Base-by-base conservation (phyloP, 1,284 basidiomycete genomes). In the Anthracocystis panici-leucophaei region DNA sequence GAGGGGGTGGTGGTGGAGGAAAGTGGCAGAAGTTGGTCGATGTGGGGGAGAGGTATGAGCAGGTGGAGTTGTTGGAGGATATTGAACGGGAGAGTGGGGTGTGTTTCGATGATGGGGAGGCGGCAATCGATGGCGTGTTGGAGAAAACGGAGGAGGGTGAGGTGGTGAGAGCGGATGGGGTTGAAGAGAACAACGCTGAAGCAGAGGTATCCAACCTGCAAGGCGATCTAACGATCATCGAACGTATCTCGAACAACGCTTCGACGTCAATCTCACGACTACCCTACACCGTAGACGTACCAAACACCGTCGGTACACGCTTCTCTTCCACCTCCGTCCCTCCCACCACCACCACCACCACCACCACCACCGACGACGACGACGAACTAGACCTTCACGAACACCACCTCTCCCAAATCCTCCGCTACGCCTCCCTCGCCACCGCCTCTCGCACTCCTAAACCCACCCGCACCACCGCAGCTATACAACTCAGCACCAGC, bases 1-100 rank as follows among this genome's bases (percentile, higher is more conserved):
- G 93, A 94, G 81, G 89, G 89, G 11, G 44, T 12, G 21, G 61
- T 94, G 98, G 85, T 89, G 94, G 23, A 89, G 94, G 23, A 89
- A 89, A 61, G 91, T 95, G 85, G 89, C 95, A 44, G 95, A 98
- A 85, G 89, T 91, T 67, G 95, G 7, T 89, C 93, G 78, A 97
- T 11, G 27, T 27, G 1, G 16, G 27, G 94, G 93, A 87, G 98
- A 38, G 48, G 88, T 88, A 68, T 4, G 58, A 65, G 27, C n/a
- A 59, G 11, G 20, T 76, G 14, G 74, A 76, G 59, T 41, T 76
- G 48, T 52, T 76, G 51, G 74, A 76, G 38, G 74, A 76, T 42
- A 58, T 76, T 1, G 69, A 76, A 31, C 33, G 50, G 7, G 58
- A 62, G 44, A 29, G 25, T 35, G 68, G 62, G 27, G 31, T 57